Base-by-base conservation (phyloP, 129 eudicot species). In the Chrysanthemum seticuspe region DNA sequence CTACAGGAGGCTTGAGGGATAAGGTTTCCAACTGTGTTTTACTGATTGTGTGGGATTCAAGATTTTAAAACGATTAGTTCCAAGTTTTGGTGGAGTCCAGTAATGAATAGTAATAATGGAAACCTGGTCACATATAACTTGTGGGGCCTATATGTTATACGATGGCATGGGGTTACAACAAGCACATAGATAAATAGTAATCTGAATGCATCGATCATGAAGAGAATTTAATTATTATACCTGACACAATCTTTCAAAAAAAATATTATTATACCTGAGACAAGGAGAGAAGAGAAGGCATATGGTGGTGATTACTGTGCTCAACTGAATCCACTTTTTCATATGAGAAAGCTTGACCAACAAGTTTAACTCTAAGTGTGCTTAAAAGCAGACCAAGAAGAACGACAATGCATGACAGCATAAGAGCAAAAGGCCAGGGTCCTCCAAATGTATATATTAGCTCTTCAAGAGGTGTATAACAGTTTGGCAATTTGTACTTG, bases 401-500 rank as follows among this genome's bases (percentile, higher is more conserved):
- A 69, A 82, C 59, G 62, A 85, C 88, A 13, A 87, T 55, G 74
- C 87, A 85, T 13, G 86, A 67, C 67, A 85, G 21, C 68, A 90
- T 54, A 52, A 90, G 82, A 65, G 87, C 76, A 81, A 90, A 90
- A 40, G 89, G 87, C 91, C 95, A 90, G 34, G 97, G 91, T 19
- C 97, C 97, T 59, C 95, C 97, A 72, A 90, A 90, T 71, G 95
- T 87, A 80, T 90, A 85, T 74, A 90, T 83, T 56, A 90, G 81
- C 83, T 90, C 97, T 76, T 90, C 97, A 75, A 90, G 87, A 79
- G 97, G 87, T 9, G 87, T 90, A 70, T 87, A 90, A 86, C 97
- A 90, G 72, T 90, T 90, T 61, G 95, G 94, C 87, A 80, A 87
- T 78, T 82, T 75, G 85, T 87, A 90, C 78, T 87, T 90, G 23